phyloP scores from a whole-genome alignment of 805 yeast genomes.

The Metschnikowia lochheadii region DNA sequence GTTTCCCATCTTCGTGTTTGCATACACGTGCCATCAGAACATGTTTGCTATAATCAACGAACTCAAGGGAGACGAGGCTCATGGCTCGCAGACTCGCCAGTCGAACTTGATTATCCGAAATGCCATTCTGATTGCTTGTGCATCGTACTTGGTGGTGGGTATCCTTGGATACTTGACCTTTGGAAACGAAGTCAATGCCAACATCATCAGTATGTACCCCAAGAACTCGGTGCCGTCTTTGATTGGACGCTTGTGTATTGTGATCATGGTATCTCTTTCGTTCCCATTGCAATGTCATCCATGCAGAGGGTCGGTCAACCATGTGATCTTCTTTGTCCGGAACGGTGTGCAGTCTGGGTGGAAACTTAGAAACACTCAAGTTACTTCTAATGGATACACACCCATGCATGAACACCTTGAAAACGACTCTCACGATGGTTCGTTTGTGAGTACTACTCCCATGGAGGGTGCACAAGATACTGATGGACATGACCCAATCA shows the following conservation, averaged over 20 bases:
- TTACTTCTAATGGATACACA: slow-evolving; percentile 23
- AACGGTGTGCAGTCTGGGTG: slow-evolving; percentile 25
- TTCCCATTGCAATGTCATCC: slow-evolving; percentile 83
- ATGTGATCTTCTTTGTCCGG: slow-evolving; percentile 50
- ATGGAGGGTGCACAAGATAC: slow-evolving; percentile 46
- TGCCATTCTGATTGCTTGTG: slow-evolving; percentile 52
- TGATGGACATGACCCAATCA: slow-evolving; percentile 43
- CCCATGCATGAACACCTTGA: slow-evolving; percentile 16
- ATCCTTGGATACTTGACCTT: slow-evolving; percentile 72
- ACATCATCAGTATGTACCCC: slow-evolving; percentile 66
- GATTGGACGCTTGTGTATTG: slow-evolving; percentile 58
- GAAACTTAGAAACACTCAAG: slow-evolving; percentile 19
- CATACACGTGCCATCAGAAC: slow-evolving; percentile 80
- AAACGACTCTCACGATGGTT: slow-evolving; percentile 26
- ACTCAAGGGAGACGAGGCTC: slow-evolving; percentile 36
- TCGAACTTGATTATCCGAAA: slow-evolving; percentile 49
- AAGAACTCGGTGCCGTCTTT: slow-evolving; percentile 44
- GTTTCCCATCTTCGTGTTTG: slow-evolving; percentile 72
- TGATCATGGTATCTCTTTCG: slow-evolving; percentile 69
- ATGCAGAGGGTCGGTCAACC: slow-evolving; percentile 68
- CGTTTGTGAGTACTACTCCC: slow-evolving; percentile 42
- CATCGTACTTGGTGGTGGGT: slow-evolving; percentile 61
- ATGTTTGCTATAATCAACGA: slow-evolving; percentile 75
- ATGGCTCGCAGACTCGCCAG: slow-evolving; percentile 41
- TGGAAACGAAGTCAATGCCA: slow-evolving; percentile 74